These are phyloP conservation scores for Physocladia obscura DNA, from an alignment of 192 early-diverging fungal genomes.

Conservation along the genomic window DNA sequence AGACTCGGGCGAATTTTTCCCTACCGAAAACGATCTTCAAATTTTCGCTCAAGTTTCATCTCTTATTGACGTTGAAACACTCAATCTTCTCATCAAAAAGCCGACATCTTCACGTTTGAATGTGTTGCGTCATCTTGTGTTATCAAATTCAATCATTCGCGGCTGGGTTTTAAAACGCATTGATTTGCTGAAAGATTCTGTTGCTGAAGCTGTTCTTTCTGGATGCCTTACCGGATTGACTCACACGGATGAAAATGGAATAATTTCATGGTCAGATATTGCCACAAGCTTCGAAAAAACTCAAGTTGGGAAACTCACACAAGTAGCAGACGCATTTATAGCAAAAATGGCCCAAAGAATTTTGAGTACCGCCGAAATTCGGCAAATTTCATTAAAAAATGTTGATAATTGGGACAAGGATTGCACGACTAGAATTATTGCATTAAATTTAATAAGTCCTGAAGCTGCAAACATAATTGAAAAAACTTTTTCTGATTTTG, in stretches of 20 bases:
- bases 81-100: conserved; percentile 14
- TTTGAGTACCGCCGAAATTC: background rate
- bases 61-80: conserved; percentile 28
- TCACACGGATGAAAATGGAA: background rate
- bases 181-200: background rate
- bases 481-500: no score
- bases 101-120: background rate
- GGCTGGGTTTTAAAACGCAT: background rate
- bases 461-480: no score
- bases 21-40: background rate
- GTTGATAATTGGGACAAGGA: no score
- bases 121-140: conserved; percentile 4
- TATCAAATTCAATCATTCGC: conserved; percentile 11
- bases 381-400: no score
- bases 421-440: no score
- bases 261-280: background rate
- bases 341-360: background rate
- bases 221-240: background rate
- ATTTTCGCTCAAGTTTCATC: conserved; percentile 26
- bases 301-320: background rate
- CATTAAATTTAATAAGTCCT: no score
- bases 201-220: conserved; percentile 12
- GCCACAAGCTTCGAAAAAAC: background rate
- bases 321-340: background rate
- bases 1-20: background rate